These are phyloP conservation scores for Russula griseocarnosa DNA, from an alignment of 768 basidiomycete species.

Conservation along the genomic window DNA sequence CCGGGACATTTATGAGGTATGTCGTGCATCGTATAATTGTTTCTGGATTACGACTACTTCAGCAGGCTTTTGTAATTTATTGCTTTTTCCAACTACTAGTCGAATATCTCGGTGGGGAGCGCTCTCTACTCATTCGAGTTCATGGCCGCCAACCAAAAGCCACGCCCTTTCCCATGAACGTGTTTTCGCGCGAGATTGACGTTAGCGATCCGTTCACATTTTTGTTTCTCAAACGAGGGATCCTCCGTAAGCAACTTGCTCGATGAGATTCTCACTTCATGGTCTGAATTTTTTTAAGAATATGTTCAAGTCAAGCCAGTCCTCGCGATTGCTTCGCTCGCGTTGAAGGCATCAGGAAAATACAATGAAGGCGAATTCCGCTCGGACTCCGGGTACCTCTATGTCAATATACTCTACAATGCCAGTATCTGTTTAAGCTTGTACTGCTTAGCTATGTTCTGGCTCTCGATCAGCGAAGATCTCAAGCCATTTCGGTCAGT, in stretches of 20 bases:
- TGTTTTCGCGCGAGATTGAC: constrained; percentile 86
- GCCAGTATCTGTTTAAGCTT: constrained; percentile 71
- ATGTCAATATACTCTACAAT: constrained; percentile 84
- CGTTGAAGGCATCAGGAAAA: constrained; percentile 81
- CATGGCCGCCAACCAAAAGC: constrained; percentile 88
- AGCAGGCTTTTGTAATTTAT: constrained; percentile 89
- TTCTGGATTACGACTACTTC: neutral
- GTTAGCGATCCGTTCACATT: constrained; percentile 94
- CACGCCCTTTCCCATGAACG: constrained; percentile 78
- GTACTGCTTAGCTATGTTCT: constrained; percentile 95
- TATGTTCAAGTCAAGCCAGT: constrained; percentile 96
- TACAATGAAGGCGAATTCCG: constrained; percentile 89
- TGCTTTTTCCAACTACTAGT: constrained; percentile 83
- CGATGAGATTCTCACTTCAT: constrained; percentile 2
- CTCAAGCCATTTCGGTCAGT: constrained; percentile 81
- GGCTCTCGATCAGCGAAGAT: constrained; percentile 88
- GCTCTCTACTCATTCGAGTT: constrained; percentile 85
- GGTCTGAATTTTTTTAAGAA: constrained; percentile 48
- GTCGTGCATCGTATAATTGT: constrained; percentile 23
- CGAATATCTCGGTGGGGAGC: constrained; percentile 86
- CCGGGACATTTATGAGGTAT: constrained; percentile 92
- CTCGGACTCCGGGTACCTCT: constrained; percentile 84
- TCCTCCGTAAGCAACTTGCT: constrained; percentile 61
- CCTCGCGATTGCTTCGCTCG: constrained; percentile 75
- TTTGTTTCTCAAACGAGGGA: constrained; percentile 90